These are phyloP conservation scores for Liriodendron chinense DNA, from an alignment of 164 flowering plant species.

Conservation along the genomic window DNA sequence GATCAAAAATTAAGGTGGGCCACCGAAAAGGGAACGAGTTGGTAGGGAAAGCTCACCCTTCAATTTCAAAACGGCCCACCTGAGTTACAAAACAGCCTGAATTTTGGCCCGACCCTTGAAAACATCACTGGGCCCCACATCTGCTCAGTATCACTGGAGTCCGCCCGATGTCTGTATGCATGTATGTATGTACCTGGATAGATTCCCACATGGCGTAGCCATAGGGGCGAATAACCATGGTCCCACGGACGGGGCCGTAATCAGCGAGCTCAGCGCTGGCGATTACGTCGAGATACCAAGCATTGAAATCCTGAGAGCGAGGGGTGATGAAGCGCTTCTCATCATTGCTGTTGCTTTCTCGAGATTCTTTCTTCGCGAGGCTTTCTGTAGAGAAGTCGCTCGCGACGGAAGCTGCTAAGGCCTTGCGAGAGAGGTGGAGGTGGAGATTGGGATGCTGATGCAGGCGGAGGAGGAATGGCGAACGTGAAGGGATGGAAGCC, in stretches of 20 bases:
- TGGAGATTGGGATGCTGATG: not conserved
- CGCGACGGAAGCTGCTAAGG: constrained; percentile 18
- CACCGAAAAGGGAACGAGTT: too few species aligned
- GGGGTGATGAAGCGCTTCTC: constrained; percentile 66
- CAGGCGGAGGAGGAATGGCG: not conserved
- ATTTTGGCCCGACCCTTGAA: too few species aligned
- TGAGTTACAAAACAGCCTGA: too few species aligned
- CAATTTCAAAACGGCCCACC: too few species aligned
- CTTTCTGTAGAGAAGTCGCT: constrained; percentile 27
- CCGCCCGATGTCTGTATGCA: too few species aligned
- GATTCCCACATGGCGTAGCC: constrained; percentile 99
- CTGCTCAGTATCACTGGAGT: too few species aligned
- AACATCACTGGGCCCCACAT: too few species aligned
- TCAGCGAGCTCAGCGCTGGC: constrained; percentile 86
- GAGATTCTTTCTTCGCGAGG: not conserved
- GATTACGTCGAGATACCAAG: constrained; percentile 88
- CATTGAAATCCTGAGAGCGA: constrained; percentile 89
- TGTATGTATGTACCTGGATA: constrained; percentile 55
- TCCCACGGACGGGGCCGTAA: constrained; percentile 96
- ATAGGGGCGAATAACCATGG: constrained; percentile 97
- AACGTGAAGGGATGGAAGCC: not conserved
- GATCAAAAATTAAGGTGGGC: too few species aligned
- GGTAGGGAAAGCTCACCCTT: too few species aligned
- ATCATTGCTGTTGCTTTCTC: constrained; percentile 4
- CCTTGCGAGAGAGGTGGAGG: constrained; percentile 10